Evolutionary conservation across 1,284 basidiomycete species (phyloP), one percentile per base, ranked within the genome.

Genomic region (Volvariella volvacea): DNA sequence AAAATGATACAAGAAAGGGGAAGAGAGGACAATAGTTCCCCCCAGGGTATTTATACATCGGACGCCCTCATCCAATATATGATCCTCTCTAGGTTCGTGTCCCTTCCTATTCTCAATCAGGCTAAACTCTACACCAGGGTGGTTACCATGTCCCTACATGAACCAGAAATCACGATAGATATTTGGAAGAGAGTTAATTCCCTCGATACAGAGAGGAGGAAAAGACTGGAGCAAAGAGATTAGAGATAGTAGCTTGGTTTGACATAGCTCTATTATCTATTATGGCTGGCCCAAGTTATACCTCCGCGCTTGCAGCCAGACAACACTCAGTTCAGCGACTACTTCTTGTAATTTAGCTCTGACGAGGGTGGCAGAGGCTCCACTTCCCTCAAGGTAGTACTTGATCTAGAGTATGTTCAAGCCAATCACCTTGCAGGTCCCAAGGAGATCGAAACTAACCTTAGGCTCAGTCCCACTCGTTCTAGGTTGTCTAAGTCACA

Each of bases 401-500:
- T 91, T 91, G 61, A 90, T 86, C 83, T 88, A 46, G 12, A 39
- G 36, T 12, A n/a, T 21, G 9, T n/a, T 15, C 22, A 17, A 14
- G 22, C 36, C 15, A 46, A 34, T 41, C 30, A 47, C 41, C 3
- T 16, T 22, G 12, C 12, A 12, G 14, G 20, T 16, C 25, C 41
- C 2, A 22, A 38, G 9, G 17, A 16, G 22, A 25, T 21, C 2
- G 46, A 1, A 17, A 32, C 55, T 37, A 55, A 83, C 86, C 77
- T 92, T 92, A 0, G 89, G 89, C 55, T 92, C 90, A 6, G 90
- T 92, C 9, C 90, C 90, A 53, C 85, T 88, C 22, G 87, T 91
- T 48, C 88, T 87, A 44, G 9, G 42, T 33, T 43, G 44, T 34
- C 32, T 12, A 19, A 43, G 16, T 17, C 22, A 41, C 47, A 45